Evolutionary conservation across 495 filamentous ascomycete species (phyloP).

Genomic region (Penicillium maclennaniae): DNA sequence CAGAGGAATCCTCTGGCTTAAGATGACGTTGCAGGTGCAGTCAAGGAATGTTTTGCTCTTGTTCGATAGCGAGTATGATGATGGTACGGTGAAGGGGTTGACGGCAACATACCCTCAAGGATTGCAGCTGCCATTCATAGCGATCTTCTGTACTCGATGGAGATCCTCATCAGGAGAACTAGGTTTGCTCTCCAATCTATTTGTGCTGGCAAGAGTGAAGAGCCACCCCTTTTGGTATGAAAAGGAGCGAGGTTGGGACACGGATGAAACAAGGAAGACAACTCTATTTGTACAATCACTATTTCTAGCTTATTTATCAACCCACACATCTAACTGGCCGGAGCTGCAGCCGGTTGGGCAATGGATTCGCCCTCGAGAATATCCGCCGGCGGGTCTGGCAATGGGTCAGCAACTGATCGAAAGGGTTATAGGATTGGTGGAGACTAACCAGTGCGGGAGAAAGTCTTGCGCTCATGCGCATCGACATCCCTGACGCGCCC

Average conservation of each 20-base stretch:
- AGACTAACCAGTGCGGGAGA: constrained; percentile 66
- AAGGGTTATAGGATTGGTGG: not conserved
- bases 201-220: no score
- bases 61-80: no score
- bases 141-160: not conserved
- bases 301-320: constrained; percentile 22
- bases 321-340: constrained; percentile 40
- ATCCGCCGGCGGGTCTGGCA: constrained; percentile 55
- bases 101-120: no score
- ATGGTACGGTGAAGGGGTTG: no score
- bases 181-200: no score
- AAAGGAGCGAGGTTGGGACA: no score
- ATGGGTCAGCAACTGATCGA: not conserved
- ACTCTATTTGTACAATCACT: constrained; percentile 35
- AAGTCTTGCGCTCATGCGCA: constrained; percentile 65
- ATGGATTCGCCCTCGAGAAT: constrained; percentile 46
- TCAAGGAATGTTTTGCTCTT: no score
- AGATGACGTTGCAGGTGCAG: not conserved
- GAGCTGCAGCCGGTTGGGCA: constrained; percentile 33
- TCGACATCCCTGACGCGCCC: constrained; percentile 69
- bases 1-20: no score
- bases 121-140: not conserved
- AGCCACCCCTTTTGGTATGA: no score
- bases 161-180: not conserved
- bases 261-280: constrained; percentile 20